Conservation (phyloP, 805 yeast species). For the Kluyveromyces nonfermentans region DNA sequence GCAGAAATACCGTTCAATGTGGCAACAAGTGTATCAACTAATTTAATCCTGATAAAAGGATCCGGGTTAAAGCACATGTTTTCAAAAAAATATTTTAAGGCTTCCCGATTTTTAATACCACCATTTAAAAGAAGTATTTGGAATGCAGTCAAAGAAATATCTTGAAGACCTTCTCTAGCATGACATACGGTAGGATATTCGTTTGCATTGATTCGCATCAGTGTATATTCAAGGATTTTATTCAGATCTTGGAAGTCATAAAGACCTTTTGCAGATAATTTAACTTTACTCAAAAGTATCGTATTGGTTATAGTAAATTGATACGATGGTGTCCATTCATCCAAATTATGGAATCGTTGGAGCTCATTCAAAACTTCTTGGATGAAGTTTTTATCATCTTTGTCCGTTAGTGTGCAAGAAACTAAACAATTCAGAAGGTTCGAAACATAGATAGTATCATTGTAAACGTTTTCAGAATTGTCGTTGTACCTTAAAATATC, state of each 20-base stretch:
- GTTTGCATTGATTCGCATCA: constrained; percentile 27
- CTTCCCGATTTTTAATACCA: constrained; percentile 56
- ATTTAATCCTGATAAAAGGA: constrained; percentile 38
- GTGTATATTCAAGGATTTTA: constrained; percentile 50
- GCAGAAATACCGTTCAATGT: constrained; percentile 61
- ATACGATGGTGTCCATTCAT: constrained; percentile 76
- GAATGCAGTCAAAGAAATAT: constrained; percentile 59
- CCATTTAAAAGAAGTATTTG: constrained; percentile 64
- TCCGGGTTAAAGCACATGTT: constrained; percentile 48
- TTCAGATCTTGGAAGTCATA: constrained; percentile 36
- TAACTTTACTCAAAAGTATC: constrained; percentile 52
- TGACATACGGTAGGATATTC: constrained; percentile 14
- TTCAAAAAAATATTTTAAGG: constrained; percentile 55
- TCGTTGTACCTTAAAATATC: constrained; percentile 77
- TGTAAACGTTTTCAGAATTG: constrained; percentile 66
- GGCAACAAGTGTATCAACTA: constrained; percentile 39
- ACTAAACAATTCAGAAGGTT: constrained; percentile 49
- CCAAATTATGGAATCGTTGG: constrained; percentile 67
- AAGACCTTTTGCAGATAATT: constrained; percentile 47
- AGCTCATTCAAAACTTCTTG: constrained; percentile 53
- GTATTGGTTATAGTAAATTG: constrained; percentile 36
- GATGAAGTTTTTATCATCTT: constrained; percentile 32
- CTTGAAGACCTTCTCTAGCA: constrained; percentile 28
- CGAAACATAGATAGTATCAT: constrained; percentile 61
- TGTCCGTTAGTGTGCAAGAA: constrained; percentile 28